Evolutionary conservation across 2,329 filamentous ascomycete genomes (phyloP), one percentile per base, ranked within the genome.

Genomic region (Alternaria solani): DNA sequence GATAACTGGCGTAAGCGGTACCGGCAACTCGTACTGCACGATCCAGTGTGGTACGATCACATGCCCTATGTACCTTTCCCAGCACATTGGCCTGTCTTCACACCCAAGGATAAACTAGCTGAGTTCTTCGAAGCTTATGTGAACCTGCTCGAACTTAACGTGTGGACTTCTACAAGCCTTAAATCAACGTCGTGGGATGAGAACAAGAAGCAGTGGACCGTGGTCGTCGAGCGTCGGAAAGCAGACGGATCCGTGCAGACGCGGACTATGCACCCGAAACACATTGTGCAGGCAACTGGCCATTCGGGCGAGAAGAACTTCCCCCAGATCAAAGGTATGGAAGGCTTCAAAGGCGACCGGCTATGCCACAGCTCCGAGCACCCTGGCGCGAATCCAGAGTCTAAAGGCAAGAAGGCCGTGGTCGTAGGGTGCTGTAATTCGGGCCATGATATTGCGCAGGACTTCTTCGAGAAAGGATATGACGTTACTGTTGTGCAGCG

Each of bases 391-490:
- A 75, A 76, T 0, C 71, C 68, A 5, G 65, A 77, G 16, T 64
- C 66, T 9, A 72, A 71, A 20, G 80, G 80, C 28, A 82, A 83
- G 55, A 75, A 75, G 32, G 82, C 79, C 5, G 66, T 84, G 32
- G 78, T 85, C 1, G 71, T 85, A 16, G 82, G 83, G 26, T 80
- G 78, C 18, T 83, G 80, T 51, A 84, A 84, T 63, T 83, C 81
- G 0, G 82, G 78, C 49, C 82, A 84, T 68, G 82, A 84, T 65
- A 78, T 84, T 25, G 80, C 82, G 2, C 78, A 83, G 66, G 81
- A 84, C 67, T 83, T 83, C 76, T 74, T 78, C 38, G 75, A 79
- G 23, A 78, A 78, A 7, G 78, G 78, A 4, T 73, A 78, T 30
- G 77, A 80, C 14, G 69, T 81, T n/a, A 84, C 82, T 12, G 81